Evolutionary conservation across 495 filamentous ascomycete genomes (phyloP).

Genomic region (Penicillium parvum): DNA sequence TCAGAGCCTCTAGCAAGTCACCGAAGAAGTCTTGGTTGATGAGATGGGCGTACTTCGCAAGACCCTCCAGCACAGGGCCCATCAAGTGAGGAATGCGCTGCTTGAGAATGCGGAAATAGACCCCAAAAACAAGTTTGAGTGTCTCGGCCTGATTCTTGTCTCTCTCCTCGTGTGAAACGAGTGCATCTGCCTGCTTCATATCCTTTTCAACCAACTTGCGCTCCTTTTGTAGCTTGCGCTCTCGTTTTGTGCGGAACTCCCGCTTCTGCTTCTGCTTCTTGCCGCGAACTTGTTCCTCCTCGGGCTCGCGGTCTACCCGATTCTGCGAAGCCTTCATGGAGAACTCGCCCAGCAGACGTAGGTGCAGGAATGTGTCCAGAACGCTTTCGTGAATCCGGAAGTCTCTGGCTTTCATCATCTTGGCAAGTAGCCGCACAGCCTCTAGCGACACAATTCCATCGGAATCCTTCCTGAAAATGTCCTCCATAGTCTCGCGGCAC

Average conservation of each 20-base stretch:
- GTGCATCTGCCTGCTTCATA: constrained; percentile 86
- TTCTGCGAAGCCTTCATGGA: constrained; percentile 73
- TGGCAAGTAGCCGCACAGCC: constrained; percentile 76
- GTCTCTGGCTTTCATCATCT: constrained; percentile 86
- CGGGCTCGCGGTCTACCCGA: constrained; percentile 57
- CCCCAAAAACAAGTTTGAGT: constrained; percentile 89
- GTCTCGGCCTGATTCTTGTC: constrained; percentile 92
- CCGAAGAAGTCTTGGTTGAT: constrained; percentile 99
- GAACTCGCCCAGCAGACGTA: constrained; percentile 85
- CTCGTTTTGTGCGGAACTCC: constrained; percentile 69
- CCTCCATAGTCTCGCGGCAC: constrained; percentile 74
- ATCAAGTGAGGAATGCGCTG: constrained; percentile 69
- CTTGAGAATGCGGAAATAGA: constrained; percentile 93
- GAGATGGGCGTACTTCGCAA: constrained; percentile 87
- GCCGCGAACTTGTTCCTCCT: constrained; percentile 33
- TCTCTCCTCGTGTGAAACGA: constrained; percentile 84
- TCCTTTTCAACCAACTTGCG: constrained; percentile 86
- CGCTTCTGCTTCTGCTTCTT: constrained; percentile 72
- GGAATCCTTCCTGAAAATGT: constrained; percentile 78
- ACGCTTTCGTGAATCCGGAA: constrained; percentile 80
- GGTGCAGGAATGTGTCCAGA: constrained; percentile 84
- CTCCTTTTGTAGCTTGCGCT: constrained; percentile 72
- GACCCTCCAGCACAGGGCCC: constrained; percentile 88
- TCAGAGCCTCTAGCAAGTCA: constrained; percentile 87
- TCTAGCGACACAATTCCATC: constrained; percentile 86